These are phyloP conservation scores for Amoebophrya sp. DNA, from an alignment of 169 alveolate genomes.

Conservation along the genomic window DNA sequence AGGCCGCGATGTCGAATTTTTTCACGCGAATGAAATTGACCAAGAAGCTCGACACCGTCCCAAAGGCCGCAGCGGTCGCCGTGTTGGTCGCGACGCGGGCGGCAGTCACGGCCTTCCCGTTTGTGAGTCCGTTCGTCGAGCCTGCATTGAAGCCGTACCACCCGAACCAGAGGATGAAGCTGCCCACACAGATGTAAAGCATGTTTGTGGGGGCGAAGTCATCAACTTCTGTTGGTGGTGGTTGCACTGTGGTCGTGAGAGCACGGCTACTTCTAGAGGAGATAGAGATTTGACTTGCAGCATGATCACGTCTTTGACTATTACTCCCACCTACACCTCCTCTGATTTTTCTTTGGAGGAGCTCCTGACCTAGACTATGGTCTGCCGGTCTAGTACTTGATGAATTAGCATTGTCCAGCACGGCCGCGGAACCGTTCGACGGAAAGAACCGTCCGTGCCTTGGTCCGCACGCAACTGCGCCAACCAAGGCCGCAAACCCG, in stretches of 20 bases:
- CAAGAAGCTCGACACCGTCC: background rate
- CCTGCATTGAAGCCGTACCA: constrained; percentile 35
- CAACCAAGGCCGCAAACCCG: constrained; percentile 25
- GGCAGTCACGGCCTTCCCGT: background rate
- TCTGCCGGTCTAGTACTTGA: too few species aligned
- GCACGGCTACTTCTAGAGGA: too few species aligned
- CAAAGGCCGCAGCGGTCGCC: background rate
- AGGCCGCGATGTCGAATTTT: background rate
- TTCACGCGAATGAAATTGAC: background rate
- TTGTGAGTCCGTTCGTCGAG: background rate
- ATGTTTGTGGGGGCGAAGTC: background rate
- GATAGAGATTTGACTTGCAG: too few species aligned
- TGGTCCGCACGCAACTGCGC: background rate
- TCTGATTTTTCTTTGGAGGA: too few species aligned
- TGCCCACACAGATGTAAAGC: background rate
- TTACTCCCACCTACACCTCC: too few species aligned
- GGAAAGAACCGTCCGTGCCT: constrained; percentile 4
- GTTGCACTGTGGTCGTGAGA: too few species aligned
- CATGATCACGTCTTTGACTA: too few species aligned
- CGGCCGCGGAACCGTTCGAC: too few species aligned
- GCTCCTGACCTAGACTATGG: too few species aligned
- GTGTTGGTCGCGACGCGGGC: background rate
- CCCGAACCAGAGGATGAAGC: constrained; percentile 14
- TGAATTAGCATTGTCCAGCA: too few species aligned
- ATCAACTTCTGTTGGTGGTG: background rate